Evolutionary conservation across 176 grass and related monocot genomes (phyloP), one percentile per base, ranked within the genome.

Genomic region (Musa troglodytarum): DNA sequence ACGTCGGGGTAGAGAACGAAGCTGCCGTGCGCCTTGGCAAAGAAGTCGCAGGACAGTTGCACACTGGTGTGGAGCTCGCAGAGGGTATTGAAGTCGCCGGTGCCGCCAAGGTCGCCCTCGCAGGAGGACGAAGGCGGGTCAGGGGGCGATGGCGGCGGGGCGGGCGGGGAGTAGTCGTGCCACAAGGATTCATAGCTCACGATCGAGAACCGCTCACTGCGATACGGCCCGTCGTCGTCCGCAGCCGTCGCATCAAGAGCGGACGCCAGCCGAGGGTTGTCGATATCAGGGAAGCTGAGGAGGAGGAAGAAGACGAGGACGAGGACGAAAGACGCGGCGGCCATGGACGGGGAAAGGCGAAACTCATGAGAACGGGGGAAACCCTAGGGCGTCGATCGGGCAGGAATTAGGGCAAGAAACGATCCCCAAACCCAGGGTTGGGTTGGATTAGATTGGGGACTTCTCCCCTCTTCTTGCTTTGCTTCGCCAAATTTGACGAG

Each of bases 131-230:
- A 79, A 22, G 96, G 96, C 51, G 88, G 76, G 54, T 17, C 74
- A 54, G 91, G 96, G 0, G 83, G n/a, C 0, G 88, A 87, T 29
- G 96, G 88, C 4, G 87, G 91, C n/a, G 96, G 86, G 69, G 96
- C 71, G 15, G 96, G 96, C 11, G 91, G 96, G 14, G 96, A 89
- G 84, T 99, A 94, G 78, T 99, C 96, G 82, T 95, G 96, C 96
- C 96, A 99, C 43, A 81, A 34, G 5, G 69, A 73, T 15, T 80
- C 69, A 56, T 80, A 72, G 68, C 14, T 95, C 86, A 99, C 76
- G 85, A 99, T 89, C 85, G 84, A 92, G 78, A 88, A 95, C 64
- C 78, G 84, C 79, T 91, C 94, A 72, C 43, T 49, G 26, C 65
- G 26, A 68, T 68, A 23, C 65, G 15, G 26, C 12, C 24, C 65